Percentiles rank a stretch among this genome's conserved stretches.
Evolutionary conservation across 2,329 filamentous ascomycete species (phyloP).

Genomic region (Neofusicoccum umdonicola): DNA sequence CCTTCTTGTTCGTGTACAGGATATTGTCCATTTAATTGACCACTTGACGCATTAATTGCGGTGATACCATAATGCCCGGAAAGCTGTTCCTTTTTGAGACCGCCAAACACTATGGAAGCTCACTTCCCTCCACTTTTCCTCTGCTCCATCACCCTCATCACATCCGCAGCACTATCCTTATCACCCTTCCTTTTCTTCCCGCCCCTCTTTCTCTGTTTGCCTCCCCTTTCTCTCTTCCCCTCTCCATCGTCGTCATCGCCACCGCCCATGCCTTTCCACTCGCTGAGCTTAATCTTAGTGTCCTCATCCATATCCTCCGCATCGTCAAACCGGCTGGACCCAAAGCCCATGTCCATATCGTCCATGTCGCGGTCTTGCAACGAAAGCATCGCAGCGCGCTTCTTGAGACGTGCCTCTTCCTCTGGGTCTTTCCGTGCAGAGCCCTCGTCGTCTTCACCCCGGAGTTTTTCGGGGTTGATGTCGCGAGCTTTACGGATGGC

Average conservation of each 20-base stretch:
- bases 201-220: constrained; percentile 65
- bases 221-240: constrained; percentile 56
- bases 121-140: constrained; percentile 40
- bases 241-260: constrained; percentile 48
- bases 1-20: too few species aligned
- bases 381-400: constrained; percentile 64
- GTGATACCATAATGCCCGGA: too few species aligned
- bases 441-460: constrained; percentile 39
- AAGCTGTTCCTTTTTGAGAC: too few species aligned
- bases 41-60: too few species aligned
- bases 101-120: neutral
- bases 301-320: constrained; percentile 74
- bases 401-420: constrained; percentile 65
- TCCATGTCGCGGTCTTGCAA: constrained; percentile 75
- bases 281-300: constrained; percentile 63
- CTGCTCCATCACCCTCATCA: constrained; percentile 73
- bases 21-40: too few species aligned
- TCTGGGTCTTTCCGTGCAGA: constrained; percentile 50
- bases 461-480: constrained; percentile 58
- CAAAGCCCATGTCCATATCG: constrained; percentile 94
- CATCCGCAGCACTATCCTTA: constrained; percentile 74
- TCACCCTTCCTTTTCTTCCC: constrained; percentile 76
- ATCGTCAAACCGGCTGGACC: constrained; percentile 80
- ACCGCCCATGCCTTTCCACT: constrained; percentile 56
- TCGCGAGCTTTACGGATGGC: constrained; percentile 73